These are phyloP conservation scores for Termitomyces sp. DNA, from an alignment of 768 basidiomycete genomes.

Conservation along the genomic window DNA sequence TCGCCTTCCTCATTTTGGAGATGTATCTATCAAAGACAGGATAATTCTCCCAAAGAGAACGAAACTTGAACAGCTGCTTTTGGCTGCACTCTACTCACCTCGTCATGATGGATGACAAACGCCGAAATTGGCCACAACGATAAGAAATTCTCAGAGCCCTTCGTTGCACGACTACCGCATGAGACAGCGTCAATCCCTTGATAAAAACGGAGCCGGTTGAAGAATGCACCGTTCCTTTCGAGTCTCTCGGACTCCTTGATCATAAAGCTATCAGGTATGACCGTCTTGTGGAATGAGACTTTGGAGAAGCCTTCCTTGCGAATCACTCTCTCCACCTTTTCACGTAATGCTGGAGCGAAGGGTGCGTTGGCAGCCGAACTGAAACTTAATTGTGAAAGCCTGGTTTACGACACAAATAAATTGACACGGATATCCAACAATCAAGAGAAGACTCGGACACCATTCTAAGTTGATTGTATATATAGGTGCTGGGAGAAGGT, in stretches of 20 bases:
- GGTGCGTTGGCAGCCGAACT: conserved; percentile 33
- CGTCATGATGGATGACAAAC: conserved; percentile 10
- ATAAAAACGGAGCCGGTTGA: background rate
- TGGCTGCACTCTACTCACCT: background rate
- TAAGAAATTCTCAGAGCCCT: conserved; percentile 17
- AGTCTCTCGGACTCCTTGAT: conserved; percentile 35
- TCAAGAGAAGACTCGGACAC: conserved; percentile 23
- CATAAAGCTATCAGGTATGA: conserved; percentile 42
- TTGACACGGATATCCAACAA: conserved; percentile 27
- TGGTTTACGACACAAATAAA: conserved; percentile 20
- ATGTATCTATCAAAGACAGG: conserved; percentile 35
- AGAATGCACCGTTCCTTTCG: conserved; percentile 19
- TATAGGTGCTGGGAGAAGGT: background rate
- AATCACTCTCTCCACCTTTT: conserved; percentile 37
- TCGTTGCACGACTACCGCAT: conserved; percentile 19
- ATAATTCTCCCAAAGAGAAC: conserved; percentile 12
- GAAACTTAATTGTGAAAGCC: conserved; percentile 35
- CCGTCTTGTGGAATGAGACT: conserved; percentile 33
- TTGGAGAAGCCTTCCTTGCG: conserved; percentile 35
- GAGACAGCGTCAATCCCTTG: background rate
- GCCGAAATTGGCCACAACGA: conserved; percentile 8
- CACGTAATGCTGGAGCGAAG: conserved; percentile 32
- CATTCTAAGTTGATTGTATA: conserved; percentile 16
- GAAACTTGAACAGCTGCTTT: background rate
- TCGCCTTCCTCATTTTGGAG: conserved; percentile 23